A percentile compares a stretch with the other conserved stretches of the same genome.
Conservation (phyloP, 768 basidiomycete species). For the Termitomyces heimii region DNA sequence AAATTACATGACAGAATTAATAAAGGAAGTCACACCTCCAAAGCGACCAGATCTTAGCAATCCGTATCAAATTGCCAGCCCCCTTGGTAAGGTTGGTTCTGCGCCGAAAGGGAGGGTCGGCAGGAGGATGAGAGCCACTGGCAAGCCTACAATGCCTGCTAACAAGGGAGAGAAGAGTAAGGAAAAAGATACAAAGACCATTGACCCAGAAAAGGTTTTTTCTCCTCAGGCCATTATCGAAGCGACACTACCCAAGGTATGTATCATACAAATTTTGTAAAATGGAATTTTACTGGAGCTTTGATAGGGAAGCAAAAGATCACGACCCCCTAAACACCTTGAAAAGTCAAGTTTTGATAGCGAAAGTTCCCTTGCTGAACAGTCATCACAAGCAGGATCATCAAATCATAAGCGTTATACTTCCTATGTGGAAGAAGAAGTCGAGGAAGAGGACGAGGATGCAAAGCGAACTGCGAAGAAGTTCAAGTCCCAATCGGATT, state of each 20-base stretch:
- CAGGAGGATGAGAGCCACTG: constrained; percentile 38
- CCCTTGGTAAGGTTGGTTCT: constrained; percentile 41
- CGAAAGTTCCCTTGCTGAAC: constrained; percentile 5
- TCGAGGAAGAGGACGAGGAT: constrained; percentile 32
- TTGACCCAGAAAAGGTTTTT: constrained; percentile 24
- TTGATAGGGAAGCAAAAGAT: constrained; percentile 68
- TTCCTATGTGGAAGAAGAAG: constrained; percentile 26
- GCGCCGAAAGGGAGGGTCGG: constrained; percentile 34
- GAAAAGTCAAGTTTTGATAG: constrained; percentile 25
- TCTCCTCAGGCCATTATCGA: constrained; percentile 70
- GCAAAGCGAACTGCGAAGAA: constrained; percentile 41
- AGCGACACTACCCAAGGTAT: constrained; percentile 69
- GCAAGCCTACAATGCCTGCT: constrained; percentile 27
- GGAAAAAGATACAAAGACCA: constrained; percentile 14
- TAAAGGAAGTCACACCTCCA: constrained; percentile 64
- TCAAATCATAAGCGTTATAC: constrained; percentile 11
- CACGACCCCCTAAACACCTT: constrained; percentile 60
- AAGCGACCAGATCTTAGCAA: constrained; percentile 66
- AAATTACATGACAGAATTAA: constrained; percentile 60
- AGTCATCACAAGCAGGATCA: constrained; percentile 2
- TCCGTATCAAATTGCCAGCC: constrained; percentile 72
- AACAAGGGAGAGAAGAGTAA: constrained; percentile 23
- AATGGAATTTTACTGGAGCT: not conserved
- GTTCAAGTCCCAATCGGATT: constrained; percentile 31
- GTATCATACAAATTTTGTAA: constrained; percentile 11